These are phyloP conservation scores for Alternaria consortialis DNA, from an alignment of 2,329 filamentous ascomycete genomes.

Conservation along the genomic window DNA sequence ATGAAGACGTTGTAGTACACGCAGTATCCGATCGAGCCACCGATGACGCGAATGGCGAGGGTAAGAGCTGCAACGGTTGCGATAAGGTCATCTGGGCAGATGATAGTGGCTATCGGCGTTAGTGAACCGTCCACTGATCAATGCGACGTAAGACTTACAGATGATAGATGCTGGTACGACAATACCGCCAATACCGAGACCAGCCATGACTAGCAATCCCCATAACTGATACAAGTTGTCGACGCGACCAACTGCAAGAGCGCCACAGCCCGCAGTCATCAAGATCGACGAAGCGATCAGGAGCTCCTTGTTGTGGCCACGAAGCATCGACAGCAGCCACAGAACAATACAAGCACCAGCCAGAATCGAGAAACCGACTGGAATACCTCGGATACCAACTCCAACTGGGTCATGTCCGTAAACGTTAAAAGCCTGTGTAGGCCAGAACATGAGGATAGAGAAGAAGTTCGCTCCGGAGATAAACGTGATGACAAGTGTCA, in stretches of 20 bases:
- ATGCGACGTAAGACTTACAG: conserved; percentile 16
- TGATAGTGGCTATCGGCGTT: conserved; percentile 63
- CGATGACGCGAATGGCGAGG: conserved; percentile 72
- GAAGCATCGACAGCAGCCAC: conserved; percentile 64
- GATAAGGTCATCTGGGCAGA: conserved; percentile 74
- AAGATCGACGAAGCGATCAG: conserved; percentile 67
- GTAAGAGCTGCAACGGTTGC: conserved; percentile 73
- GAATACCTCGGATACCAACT: conserved; percentile 71
- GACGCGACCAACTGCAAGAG: conserved; percentile 59
- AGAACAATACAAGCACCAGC: conserved; percentile 68
- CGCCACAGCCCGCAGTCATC: conserved; percentile 72
- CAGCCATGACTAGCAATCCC: conserved; percentile 67
- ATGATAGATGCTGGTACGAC: conserved; percentile 74
- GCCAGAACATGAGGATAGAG: conserved; percentile 46
- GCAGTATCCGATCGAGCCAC: conserved; percentile 70
- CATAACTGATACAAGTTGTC: conserved; percentile 66
- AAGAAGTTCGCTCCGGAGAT: conserved; percentile 47
- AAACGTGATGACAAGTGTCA: conserved; percentile 45
- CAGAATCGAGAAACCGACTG: conserved; percentile 70
- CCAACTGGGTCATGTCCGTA: conserved; percentile 66
- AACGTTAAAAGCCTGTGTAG: conserved; percentile 43
- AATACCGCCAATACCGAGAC: conserved; percentile 72
- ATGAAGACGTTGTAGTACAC: conserved; percentile 53
- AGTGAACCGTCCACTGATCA: not conserved
- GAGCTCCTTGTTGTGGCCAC: conserved; percentile 67